Evolutionary conservation across 2,329 filamentous ascomycete species (phyloP).

Genomic region (Thielaviopsis musarum): DNA sequence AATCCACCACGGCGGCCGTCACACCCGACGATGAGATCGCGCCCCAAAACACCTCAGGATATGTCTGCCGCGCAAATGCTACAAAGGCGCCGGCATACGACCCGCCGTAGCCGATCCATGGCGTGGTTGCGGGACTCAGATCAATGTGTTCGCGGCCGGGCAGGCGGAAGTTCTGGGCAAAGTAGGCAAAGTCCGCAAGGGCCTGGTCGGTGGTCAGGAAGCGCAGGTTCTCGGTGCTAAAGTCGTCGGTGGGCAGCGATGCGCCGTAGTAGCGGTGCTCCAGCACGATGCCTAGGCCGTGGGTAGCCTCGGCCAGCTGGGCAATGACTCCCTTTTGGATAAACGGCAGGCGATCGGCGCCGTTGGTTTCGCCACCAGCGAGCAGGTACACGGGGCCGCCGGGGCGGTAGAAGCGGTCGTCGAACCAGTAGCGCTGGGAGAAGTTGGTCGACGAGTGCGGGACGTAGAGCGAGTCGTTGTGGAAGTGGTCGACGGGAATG

Average conservation of each 20-base stretch:
- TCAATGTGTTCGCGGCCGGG: slow-evolving; percentile 50
- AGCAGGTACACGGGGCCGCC: slow-evolving; percentile 73
- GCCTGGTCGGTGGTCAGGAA: slow-evolving; percentile 76
- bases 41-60: slow-evolving; percentile 64
- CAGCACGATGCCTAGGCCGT: slow-evolving; percentile 62
- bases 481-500: slow-evolving; percentile 62
- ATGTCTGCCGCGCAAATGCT: slow-evolving; percentile 57
- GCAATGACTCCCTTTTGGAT: slow-evolving; percentile 64
- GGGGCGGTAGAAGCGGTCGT: slow-evolving; percentile 53
- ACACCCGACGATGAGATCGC: slow-evolving; percentile 70
- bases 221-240: slow-evolving; percentile 52
- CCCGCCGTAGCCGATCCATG: slow-evolving; percentile 69
- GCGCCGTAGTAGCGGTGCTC: slow-evolving; percentile 80
- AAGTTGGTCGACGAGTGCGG: slow-evolving; percentile 57
- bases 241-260: slow-evolving; percentile 50
- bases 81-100: slow-evolving; percentile 71
- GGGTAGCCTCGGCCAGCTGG: slow-evolving; percentile 51
- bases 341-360: slow-evolving; percentile 45
- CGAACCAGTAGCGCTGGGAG: slow-evolving; percentile 67
- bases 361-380: slow-evolving; percentile 52
- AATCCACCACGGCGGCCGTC: slow-evolving; percentile 60
- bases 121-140: slow-evolving; percentile 45
- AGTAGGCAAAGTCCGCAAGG: slow-evolving; percentile 65
- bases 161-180: slow-evolving; percentile 56
- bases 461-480: slow-evolving; percentile 60